A percentile compares a stretch with the other conserved stretches of the same genome.
These are phyloP conservation scores for Didymella segeticola DNA, from an alignment of 2,329 filamentous ascomycete species.

Conservation along the genomic window DNA sequence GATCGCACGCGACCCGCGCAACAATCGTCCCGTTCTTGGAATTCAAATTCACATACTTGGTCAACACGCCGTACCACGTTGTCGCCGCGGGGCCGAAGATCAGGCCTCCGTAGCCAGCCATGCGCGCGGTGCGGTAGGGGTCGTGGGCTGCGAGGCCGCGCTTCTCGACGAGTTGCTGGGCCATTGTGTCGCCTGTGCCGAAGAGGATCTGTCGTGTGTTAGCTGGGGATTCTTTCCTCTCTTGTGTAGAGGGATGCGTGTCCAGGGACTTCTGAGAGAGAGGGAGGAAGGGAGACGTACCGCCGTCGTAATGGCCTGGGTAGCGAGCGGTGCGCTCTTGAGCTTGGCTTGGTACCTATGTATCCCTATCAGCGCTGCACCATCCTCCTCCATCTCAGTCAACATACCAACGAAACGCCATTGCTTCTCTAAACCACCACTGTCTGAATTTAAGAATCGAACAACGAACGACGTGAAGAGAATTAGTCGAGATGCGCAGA, in stretches of 20 bases:
- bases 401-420: slow-evolving; percentile 53
- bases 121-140: slow-evolving; percentile 72
- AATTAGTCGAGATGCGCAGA: background rate
- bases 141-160: slow-evolving; percentile 78
- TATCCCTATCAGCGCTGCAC: background rate
- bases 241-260: too few relatives aligned
- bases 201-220: slow-evolving; percentile 75
- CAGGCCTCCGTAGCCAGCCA: slow-evolving; percentile 67
- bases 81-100: slow-evolving; percentile 89
- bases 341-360: slow-evolving; percentile 84
- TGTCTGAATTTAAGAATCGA: background rate
- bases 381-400: background rate
- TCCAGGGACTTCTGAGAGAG: background rate
- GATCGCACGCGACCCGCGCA: slow-evolving; percentile 79
- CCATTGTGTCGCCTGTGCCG: slow-evolving; percentile 86
- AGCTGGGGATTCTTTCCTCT: too few relatives aligned
- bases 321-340: slow-evolving; percentile 82
- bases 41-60: slow-evolving; percentile 70
- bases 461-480: background rate
- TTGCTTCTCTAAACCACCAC: slow-evolving; percentile 18
- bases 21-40: slow-evolving; percentile 72
- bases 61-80: slow-evolving; percentile 84
- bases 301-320: slow-evolving; percentile 87
- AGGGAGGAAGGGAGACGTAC: slow-evolving; percentile 46
- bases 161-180: slow-evolving; percentile 89